Conservation (phyloP, 1,284 basidiomycete species). For the Cutaneotrichosporon sp. region DNA sequence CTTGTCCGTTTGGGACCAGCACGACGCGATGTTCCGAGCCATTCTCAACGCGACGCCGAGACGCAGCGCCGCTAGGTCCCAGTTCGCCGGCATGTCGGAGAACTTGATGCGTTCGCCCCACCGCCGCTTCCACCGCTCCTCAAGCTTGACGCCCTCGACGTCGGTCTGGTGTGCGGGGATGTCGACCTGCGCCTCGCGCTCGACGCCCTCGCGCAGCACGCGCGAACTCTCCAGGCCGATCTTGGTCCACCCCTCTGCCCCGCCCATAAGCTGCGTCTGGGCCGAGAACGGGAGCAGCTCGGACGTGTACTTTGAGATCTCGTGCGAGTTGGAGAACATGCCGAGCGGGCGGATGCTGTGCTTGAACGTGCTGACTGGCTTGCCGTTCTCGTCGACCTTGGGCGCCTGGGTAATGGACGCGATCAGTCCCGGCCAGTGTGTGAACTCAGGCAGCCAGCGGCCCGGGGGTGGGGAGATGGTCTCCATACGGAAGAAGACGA, state of each 20-base stretch:
- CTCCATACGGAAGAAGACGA: constrained; percentile 41
- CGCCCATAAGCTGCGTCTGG: constrained; percentile 37
- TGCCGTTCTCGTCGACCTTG: constrained; percentile 2
- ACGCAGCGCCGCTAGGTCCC: constrained; percentile 34
- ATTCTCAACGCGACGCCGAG: constrained; percentile 36
- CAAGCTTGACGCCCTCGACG: constrained; percentile 20
- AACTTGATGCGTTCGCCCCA: constrained; percentile 39
- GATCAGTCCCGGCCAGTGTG: constrained; percentile 48
- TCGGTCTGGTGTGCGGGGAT: constrained; percentile 17
- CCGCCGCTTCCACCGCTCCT: constrained; percentile 32
- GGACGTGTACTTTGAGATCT: constrained; percentile 25
- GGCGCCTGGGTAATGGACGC: constrained; percentile 15
- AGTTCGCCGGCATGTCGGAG: constrained; percentile 31
- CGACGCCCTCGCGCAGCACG: constrained; percentile 30
- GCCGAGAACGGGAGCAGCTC: constrained; percentile 41
- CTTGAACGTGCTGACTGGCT: constrained; percentile 4
- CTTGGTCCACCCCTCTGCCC: constrained; percentile 31
- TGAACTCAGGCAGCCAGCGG: constrained; percentile 29
- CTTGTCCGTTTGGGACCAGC: constrained; percentile 47
- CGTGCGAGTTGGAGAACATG: constrained; percentile 32
- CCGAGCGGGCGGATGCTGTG: constrained; percentile 43
- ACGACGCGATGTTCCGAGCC: constrained; percentile 35
- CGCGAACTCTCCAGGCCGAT: constrained; percentile 32
- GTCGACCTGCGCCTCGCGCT: constrained; percentile 26
- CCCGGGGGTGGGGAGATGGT: constrained; percentile 29